Evolutionary conservation across 2,329 filamentous ascomycete genomes (phyloP).

Genomic region (Aspergillaceae sp.): DNA sequence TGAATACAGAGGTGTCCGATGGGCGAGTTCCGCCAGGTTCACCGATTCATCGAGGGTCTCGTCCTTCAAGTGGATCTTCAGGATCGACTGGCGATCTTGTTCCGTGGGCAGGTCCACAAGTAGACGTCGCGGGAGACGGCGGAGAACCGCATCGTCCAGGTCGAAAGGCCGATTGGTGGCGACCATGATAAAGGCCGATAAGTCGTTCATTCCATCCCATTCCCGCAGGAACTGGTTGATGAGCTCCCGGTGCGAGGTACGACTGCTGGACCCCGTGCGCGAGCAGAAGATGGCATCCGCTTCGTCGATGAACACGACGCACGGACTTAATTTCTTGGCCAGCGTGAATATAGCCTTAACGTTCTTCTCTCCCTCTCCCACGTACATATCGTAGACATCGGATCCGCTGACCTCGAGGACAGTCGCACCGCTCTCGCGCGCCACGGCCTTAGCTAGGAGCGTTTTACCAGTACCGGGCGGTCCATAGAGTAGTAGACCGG

Average conservation of each 20-base stretch:
- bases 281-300: conserved; percentile 86
- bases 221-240: conserved; percentile 96
- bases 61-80: conserved; percentile 43
- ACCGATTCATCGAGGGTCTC: conserved; percentile 37
- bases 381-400: conserved; percentile 91
- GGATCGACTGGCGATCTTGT: conserved; percentile 38
- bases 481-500: conserved; percentile 79
- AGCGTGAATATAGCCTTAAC: conserved; percentile 84
- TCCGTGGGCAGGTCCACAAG: conserved; percentile 42
- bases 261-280: conserved; percentile 53
- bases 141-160: conserved; percentile 57
- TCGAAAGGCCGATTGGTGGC: conserved; percentile 94
- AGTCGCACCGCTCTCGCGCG: conserved; percentile 57
- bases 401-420: conserved; percentile 80
- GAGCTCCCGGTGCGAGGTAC: conserved; percentile 71
- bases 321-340: conserved; percentile 82
- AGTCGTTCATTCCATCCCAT: conserved; percentile 84
- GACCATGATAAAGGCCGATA: conserved; percentile 93
- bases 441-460: conserved; percentile 55
- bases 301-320: conserved; percentile 94
- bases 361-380: conserved; percentile 94
- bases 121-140: conserved; percentile 42
- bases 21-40: conserved; percentile 36
- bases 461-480: conserved; percentile 64
- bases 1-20: conserved; percentile 41